phyloP scores from a whole-genome alignment of 2,329 filamentous ascomycete genomes.

The Tetracladium maxilliforme region DNA sequence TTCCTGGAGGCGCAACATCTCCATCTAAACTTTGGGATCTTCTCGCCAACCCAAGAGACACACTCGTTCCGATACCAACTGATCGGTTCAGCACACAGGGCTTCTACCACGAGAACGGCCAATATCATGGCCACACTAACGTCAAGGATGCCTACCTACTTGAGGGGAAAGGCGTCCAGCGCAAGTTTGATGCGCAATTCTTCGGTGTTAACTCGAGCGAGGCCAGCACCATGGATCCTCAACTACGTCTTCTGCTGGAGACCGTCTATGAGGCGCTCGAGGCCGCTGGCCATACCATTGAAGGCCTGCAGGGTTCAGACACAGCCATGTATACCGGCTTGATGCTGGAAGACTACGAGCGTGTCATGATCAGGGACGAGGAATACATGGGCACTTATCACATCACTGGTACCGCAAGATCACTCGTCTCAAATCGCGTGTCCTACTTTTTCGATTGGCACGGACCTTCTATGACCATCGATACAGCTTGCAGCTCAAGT shows the following conservation, averaged over 20 bases:
- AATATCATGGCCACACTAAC: constrained; percentile 4
- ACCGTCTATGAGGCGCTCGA: constrained; percentile 13
- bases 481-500: constrained; percentile 41
- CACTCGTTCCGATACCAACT: constrained; percentile 1
- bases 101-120: constrained; percentile 4
- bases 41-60: constrained; percentile 3
- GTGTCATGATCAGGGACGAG: constrained; percentile 16
- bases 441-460: constrained; percentile 23
- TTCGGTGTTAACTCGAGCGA: constrained; percentile 13
- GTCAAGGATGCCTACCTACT: constrained; percentile 3
- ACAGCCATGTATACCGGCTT: constrained; percentile 16
- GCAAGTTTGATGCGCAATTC: constrained; percentile 10
- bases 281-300: constrained; percentile 9
- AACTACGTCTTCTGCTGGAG: constrained; percentile 12
- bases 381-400: constrained; percentile 17
- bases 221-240: constrained; percentile 13
- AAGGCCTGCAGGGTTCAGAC: constrained; percentile 7
- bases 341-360: constrained; percentile 19
- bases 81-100: constrained; percentile 3
- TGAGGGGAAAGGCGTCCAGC: constrained; percentile 2
- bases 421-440: constrained; percentile 22
- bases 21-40: constrained; percentile 9
- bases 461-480: constrained; percentile 29
- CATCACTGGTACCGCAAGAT: constrained; percentile 15
- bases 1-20: constrained; percentile 3